Evolutionary conservation across 305 asterid genomes (phyloP).

Genomic region (Fraxinus greggii): DNA sequence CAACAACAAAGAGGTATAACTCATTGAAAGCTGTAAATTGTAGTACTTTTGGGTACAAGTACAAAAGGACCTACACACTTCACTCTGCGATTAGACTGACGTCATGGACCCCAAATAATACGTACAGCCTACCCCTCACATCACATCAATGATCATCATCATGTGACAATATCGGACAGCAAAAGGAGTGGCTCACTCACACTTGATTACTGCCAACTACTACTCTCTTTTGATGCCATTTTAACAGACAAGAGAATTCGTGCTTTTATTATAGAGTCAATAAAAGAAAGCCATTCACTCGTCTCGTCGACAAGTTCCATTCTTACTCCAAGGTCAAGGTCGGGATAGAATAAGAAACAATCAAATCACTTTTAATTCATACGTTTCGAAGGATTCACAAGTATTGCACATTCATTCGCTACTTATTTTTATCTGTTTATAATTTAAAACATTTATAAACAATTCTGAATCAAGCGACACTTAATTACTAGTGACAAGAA

Average conservation of each 20-base stretch:
- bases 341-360: neutral
- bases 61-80: conserved; percentile 18
- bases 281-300: neutral
- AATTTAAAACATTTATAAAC: no score
- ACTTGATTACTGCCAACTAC: neutral
- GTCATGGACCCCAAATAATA: neutral
- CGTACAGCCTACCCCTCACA: neutral
- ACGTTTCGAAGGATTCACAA: neutral
- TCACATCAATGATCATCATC: neutral
- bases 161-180: neutral
- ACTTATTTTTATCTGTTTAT: neutral
- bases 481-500: neutral
- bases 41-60: conserved; percentile 25
- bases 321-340: neutral
- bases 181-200: neutral
- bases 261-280: neutral
- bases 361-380: neutral
- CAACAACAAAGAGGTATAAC: neutral
- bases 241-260: neutral
- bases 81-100: neutral
- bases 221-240: neutral
- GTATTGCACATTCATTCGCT: no score
- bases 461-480: neutral
- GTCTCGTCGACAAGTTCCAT: neutral
- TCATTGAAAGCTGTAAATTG: neutral